Base-by-base conservation (phyloP, 352 stramenopile genomes). In the Phytophthora gonapodyides region DNA sequence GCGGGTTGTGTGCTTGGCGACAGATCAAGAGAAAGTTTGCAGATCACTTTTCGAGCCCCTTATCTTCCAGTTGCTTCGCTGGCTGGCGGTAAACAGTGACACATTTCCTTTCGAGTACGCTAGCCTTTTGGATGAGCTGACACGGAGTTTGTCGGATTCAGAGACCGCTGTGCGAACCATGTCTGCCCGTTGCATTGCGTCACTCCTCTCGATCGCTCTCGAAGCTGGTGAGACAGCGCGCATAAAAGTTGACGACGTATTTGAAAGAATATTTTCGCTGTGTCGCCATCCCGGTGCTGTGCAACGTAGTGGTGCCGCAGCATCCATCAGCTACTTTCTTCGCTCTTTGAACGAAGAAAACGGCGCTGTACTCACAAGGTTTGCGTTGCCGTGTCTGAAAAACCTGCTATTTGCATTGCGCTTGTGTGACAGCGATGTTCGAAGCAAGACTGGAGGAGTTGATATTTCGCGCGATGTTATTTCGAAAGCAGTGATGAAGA, bases 261-360 rank as follows among this genome's bases (percentile, higher is more conserved):
- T 95, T 34, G 69, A 91, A 34, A 73, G 82, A 31, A 30, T 95
- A 4, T 93, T 93, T 57, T 84, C 81, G 17, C 53, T 95, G 7
- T 92, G 81, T 44, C 75, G 71, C 0, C 86, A 95, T 47, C 81
- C 86, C 17, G 72, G 69, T 13, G 68, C 73, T 48, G 47, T 84
- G 3, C 75, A 91, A 37, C 68, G 86, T n/a, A 86, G 80, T 38
- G 84, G 86, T 12, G 78, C 76, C 24, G 84, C 81, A 15, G 76
- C 77, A 15, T 76, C 80, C 2, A 87, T 94, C 17, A 85, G 76
- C 48, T 80, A 84, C 31, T 88, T 94, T 44, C 70, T 93, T 61
- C 76, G 76, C 21, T 76, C 81, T 1, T 19, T 94, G 37, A 75
- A 76, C 37, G 70, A 89, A 68, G 81, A 92, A 24, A 62, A 88